Conservation (phyloP, 106 monocot species). For the Iris macrosiphon region DNA sequence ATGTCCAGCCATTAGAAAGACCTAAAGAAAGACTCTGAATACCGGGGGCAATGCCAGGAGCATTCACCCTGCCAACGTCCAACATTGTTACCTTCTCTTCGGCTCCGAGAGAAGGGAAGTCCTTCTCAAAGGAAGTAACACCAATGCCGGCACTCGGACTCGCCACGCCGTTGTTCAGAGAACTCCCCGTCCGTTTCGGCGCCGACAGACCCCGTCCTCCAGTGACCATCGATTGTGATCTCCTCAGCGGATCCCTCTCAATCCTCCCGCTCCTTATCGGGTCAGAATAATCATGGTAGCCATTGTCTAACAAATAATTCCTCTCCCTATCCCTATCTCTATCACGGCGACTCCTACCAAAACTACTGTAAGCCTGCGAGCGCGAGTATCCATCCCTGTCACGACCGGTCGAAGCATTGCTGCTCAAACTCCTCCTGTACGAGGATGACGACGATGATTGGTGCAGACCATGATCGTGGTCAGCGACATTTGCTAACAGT, state of each 20-base stretch:
- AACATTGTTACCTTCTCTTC: slow-evolving; percentile 40
- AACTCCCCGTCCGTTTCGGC: slow-evolving; percentile 21
- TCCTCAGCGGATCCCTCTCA: slow-evolving; percentile 29
- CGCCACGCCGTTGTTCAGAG: slow-evolving; percentile 20
- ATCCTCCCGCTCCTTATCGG: slow-evolving; percentile 6
- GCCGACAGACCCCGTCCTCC: slow-evolving; percentile 20
- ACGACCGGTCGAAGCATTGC: slow-evolving; percentile 18
- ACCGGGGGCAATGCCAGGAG: slow-evolving; percentile 27
- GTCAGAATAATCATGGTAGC: slow-evolving; percentile 25
- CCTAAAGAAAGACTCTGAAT: slow-evolving; percentile 22
- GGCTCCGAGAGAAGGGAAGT: slow-evolving; percentile 64
- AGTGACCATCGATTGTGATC: slow-evolving; percentile 25
- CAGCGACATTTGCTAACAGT: slow-evolving; percentile 12
- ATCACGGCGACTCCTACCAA: slow-evolving; percentile 32
- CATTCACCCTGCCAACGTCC: slow-evolving; percentile 24
- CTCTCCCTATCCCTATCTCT: slow-evolving; percentile 34
- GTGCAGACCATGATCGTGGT: slow-evolving; percentile 23
- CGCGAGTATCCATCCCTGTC: slow-evolving; percentile 8
- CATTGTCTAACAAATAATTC: slow-evolving; percentile 23
- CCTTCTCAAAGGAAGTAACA: slow-evolving; percentile 48
- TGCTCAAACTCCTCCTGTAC: slow-evolving; percentile 15
- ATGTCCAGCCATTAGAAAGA: slow-evolving; percentile 59
- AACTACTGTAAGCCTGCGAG: slow-evolving; percentile 29
- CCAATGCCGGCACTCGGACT: slow-evolving; percentile 9
- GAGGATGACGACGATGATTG: slow-evolving; percentile 16